A percentile compares a stretch with the other conserved stretches of the same genome.
Evolutionary conservation across 257 asterid genomes (phyloP).

Genomic region (Fraxinus americana): DNA sequence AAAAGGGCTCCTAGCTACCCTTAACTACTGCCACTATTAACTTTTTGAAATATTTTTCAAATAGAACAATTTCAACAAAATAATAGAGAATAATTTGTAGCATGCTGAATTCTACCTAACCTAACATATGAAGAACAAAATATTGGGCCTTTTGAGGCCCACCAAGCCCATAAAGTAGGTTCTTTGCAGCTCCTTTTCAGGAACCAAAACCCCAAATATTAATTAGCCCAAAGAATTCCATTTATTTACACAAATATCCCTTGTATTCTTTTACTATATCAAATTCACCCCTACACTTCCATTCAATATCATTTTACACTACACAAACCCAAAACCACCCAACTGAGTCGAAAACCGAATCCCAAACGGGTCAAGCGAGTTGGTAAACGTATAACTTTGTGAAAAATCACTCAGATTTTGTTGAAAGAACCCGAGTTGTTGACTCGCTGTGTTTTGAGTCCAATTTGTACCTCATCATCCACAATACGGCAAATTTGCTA

Average conservation of each 20-base stretch:
- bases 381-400: constrained; percentile 17
- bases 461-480: constrained; percentile 61
- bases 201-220: constrained; percentile 10
- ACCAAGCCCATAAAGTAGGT: too few relatives aligned
- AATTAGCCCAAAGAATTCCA: constrained; percentile 41
- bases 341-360: constrained; percentile 51
- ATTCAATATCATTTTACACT: constrained; percentile 26
- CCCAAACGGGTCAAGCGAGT: constrained; percentile 52
- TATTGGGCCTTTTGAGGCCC: too few relatives aligned
- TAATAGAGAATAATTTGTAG: too few relatives aligned
- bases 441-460: constrained; percentile 33
- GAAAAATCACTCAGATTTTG: constrained; percentile 29
- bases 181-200: background rate
- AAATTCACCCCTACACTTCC: background rate
- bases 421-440: constrained; percentile 37
- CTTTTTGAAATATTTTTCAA: too few relatives aligned
- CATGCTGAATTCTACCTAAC: too few relatives aligned
- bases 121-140: too few relatives aligned
- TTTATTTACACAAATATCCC: constrained; percentile 39
- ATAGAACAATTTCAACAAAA: too few relatives aligned
- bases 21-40: too few relatives aligned
- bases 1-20: too few relatives aligned
- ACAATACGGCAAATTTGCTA: constrained; percentile 18
- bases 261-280: background rate
- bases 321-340: constrained; percentile 45